phyloP scores from a whole-genome alignment of 257 asterid species.

The Knoxia roxburghii region DNA sequence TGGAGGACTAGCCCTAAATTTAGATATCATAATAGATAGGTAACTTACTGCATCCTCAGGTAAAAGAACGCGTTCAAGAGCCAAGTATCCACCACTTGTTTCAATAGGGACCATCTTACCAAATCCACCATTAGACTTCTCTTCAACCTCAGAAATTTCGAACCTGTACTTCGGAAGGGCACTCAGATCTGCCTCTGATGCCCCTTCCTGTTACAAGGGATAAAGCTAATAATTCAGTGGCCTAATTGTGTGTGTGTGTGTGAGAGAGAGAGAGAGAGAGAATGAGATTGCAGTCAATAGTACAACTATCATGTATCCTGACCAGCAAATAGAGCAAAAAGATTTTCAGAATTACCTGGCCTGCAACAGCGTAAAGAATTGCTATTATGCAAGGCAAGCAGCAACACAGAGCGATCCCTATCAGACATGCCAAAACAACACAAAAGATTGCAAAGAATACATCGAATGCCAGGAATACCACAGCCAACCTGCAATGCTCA shows the following conservation, averaged over 20 bases:
- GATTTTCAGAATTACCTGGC: conserved; percentile 54
- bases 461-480: conserved; percentile 94
- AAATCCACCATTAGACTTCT: conserved; percentile 42
- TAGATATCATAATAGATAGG: not conserved
- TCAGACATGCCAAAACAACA: conserved; percentile 86
- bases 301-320: not conserved
- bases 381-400: conserved; percentile 99
- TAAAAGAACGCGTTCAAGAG: conserved; percentile 59
- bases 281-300: not conserved
- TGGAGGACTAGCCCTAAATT: not conserved
- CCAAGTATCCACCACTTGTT: conserved; percentile 54
- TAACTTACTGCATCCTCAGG: conserved; percentile 92
- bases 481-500: conserved; percentile 80
- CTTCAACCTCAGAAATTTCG: conserved; percentile 56
- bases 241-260: not conserved
- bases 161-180: conserved; percentile 75
- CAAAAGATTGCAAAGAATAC: conserved; percentile 96
- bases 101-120: conserved; percentile 82
- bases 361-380: conserved; percentile 93
- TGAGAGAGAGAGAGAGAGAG: not conserved
- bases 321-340: not conserved
- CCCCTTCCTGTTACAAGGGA: conserved; percentile 71
- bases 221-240: not conserved
- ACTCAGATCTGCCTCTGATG: conserved; percentile 89
- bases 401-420: conserved; percentile 93